Evolutionary conservation across 345 rosid genomes (phyloP).

Genomic region (Streptanthus diversifolius): DNA sequence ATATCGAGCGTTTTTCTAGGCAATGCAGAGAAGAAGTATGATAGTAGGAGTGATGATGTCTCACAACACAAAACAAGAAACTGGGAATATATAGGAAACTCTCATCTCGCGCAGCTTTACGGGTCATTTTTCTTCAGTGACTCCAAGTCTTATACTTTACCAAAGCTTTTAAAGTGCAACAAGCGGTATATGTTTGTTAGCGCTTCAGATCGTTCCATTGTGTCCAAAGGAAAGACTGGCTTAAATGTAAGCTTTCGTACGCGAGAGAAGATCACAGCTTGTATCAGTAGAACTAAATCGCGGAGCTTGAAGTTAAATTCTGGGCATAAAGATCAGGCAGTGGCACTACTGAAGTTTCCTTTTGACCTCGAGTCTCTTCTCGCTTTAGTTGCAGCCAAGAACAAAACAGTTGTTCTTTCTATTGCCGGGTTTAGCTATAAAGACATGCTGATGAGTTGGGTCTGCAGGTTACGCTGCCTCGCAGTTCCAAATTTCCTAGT

Average conservation of each 20-base stretch:
- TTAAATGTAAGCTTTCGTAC: conserved; percentile 34
- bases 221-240: conserved; percentile 15
- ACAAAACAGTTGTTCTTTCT: conserved; percentile 66
- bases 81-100: conserved; percentile 78
- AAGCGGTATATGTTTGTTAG: conserved; percentile 45
- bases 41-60: conserved; percentile 9
- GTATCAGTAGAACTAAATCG: conserved; percentile 39
- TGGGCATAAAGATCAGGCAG: conserved; percentile 39
- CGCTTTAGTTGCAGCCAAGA: conserved; percentile 55
- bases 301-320: conserved; percentile 29
- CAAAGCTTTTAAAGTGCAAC: conserved; percentile 61
- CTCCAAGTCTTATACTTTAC: conserved; percentile 37
- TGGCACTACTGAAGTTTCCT: conserved; percentile 39
- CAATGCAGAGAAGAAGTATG: conserved; percentile 27
- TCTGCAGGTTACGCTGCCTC: conserved; percentile 77
- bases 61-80: conserved; percentile 37
- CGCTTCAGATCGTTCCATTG: conserved; percentile 24
- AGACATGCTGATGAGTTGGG: conserved; percentile 98
- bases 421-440: conserved; percentile 89
- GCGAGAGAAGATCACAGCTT: conserved; percentile 47
- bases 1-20: conserved; percentile 48
- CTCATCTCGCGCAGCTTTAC: conserved; percentile 60
- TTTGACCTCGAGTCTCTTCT: conserved; percentile 71
- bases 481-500: conserved; percentile 67
- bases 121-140: conserved; percentile 54